These are phyloP conservation scores for Leucoagaricus sp. DNA, from an alignment of 1,284 basidiomycete genomes.

Conservation along the genomic window DNA sequence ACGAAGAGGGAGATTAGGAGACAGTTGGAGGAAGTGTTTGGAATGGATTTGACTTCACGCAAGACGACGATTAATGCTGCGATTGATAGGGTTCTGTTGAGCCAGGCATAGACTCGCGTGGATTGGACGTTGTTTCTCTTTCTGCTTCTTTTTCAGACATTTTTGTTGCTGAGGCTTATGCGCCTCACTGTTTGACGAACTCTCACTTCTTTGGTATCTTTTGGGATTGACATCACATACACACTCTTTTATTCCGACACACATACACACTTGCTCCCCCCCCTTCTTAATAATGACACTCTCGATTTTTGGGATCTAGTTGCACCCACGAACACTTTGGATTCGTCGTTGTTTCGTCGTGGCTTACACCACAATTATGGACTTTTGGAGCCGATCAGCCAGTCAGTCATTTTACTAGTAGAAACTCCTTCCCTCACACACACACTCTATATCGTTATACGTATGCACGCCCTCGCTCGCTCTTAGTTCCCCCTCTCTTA, in stretches of 20 bases:
- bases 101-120: slow-evolving; percentile 22
- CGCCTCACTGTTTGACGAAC: not conserved
- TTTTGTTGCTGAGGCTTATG: not conserved
- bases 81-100: slow-evolving; percentile 62
- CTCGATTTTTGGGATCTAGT: slow-evolving; percentile 9
- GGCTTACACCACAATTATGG: slow-evolving; percentile 4
- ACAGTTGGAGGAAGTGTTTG: slow-evolving; percentile 78
- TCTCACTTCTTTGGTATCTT: slow-evolving; percentile 7
- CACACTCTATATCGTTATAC: not conserved
- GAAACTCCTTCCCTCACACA: not conserved
- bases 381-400: not conserved
- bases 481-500: not conserved
- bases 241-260: slow-evolving; percentile 4
- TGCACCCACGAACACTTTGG: slow-evolving; percentile 2
- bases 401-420: no score
- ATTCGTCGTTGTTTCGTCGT: slow-evolving; percentile 1
- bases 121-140: not conserved
- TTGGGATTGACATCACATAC: slow-evolving; percentile 1
- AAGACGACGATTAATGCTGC: slow-evolving; percentile 72
- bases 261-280: not conserved
- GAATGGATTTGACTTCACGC: slow-evolving; percentile 66
- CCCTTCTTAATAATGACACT: not conserved
- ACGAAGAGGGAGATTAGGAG: slow-evolving; percentile 89
- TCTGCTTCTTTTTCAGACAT: no score
- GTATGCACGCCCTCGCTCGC: not conserved